phyloP scores from a whole-genome alignment of 495 filamentous ascomycete genomes.

The Apiosordaria backusii region DNA sequence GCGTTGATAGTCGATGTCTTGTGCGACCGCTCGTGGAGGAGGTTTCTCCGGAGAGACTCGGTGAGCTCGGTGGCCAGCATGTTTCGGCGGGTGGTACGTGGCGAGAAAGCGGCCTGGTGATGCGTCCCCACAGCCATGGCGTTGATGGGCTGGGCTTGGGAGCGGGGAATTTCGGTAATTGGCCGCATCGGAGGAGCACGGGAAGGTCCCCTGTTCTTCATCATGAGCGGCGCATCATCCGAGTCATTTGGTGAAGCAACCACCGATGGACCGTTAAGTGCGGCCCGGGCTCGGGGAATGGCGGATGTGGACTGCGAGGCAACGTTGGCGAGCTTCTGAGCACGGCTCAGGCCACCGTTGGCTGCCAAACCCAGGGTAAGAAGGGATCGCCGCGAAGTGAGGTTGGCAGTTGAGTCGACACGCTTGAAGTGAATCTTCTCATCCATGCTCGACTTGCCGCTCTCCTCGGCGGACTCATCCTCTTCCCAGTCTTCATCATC shows the following conservation, averaged over 20 bases:
- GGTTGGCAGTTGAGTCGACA: conserved; percentile 81
- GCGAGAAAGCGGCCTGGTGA: conserved; percentile 69
- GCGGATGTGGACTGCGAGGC: conserved; percentile 79
- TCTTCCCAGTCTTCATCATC: conserved; percentile 84
- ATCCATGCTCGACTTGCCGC: conserved; percentile 73
- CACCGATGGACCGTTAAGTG: conserved; percentile 68
- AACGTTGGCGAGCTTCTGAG: conserved; percentile 58
- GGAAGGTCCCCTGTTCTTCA: conserved; percentile 46
- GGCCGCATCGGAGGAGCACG: conserved; percentile 47
- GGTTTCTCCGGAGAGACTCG: conserved; percentile 41
- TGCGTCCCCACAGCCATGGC: conserved; percentile 64
- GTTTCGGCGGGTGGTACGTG: conserved; percentile 88
- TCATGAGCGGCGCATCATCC: conserved; percentile 66
- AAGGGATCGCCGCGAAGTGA: conserved; percentile 81
- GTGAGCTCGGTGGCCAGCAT: conserved; percentile 91
- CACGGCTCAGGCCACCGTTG: conserved; percentile 41
- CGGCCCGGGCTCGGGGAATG: conserved; percentile 66
- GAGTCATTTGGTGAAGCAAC: conserved; percentile 67
- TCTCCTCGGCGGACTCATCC: conserved; percentile 92
- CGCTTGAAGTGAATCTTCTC: conserved; percentile 79
- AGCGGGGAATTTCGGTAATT: conserved; percentile 66
- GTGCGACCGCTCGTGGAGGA: conserved; percentile 38
- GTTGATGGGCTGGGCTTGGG: conserved; percentile 74
- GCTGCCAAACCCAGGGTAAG: conserved; percentile 83
- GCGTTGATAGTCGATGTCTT: conserved; percentile 86